Conservation (phyloP, 164 flowering plant species). For the Euptelea pleiosperma region DNA sequence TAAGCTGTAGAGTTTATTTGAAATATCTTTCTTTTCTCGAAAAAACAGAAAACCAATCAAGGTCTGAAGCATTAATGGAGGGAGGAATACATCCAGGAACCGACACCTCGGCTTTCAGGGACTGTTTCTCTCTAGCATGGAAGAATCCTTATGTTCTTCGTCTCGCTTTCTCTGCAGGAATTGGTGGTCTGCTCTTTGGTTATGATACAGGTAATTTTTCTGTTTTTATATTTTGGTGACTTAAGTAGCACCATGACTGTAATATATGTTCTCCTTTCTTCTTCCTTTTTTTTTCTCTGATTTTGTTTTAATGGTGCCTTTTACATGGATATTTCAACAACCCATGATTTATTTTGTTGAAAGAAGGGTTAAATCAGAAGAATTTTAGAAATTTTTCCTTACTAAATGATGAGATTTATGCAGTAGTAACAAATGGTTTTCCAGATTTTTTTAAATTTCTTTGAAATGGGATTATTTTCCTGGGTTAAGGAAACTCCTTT, state of each 20-base stretch:
- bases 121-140: constrained; percentile 57
- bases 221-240: not conserved
- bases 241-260: not conserved
- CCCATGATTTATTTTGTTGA: not conserved
- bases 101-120: constrained; percentile 50
- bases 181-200: constrained; percentile 69
- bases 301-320: not conserved
- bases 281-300: not conserved
- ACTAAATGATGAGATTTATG: not conserved
- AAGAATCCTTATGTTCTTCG: constrained; percentile 65
- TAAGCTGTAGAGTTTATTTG: too few relatives aligned
- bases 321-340: too few relatives aligned
- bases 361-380: not conserved
- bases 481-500: too few relatives aligned
- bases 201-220: constrained; percentile 53
- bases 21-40: too few relatives aligned
- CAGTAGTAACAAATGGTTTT: not conserved
- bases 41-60: too few relatives aligned
- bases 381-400: not conserved
- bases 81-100: constrained; percentile 43
- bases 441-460: not conserved
- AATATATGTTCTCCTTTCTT: not conserved
- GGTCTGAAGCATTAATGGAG: too few relatives aligned
- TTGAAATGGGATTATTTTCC: too few relatives aligned
- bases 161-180: constrained; percentile 68